Conservation (phyloP, 1,284 basidiomycete species). For the Moesziomyces parantarcticus region DNA sequence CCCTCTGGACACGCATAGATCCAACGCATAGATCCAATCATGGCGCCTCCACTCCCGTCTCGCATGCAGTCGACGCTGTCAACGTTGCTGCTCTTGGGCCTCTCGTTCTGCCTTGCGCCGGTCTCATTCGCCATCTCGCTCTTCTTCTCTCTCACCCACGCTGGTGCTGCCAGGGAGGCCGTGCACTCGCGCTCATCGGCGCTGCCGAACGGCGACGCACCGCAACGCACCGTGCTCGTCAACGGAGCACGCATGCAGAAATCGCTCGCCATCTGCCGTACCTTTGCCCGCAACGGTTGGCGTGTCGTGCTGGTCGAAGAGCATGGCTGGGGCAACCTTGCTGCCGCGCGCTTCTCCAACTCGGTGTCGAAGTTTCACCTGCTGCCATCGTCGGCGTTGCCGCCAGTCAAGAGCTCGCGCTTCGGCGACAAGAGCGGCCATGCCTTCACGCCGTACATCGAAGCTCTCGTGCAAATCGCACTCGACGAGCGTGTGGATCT, state of each 20-base stretch:
- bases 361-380: conserved; percentile 57
- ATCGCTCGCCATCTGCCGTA: conserved; percentile 68
- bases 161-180: conserved; percentile 2
- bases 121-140: conserved; percentile 25
- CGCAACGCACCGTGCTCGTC: conserved; percentile 66
- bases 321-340: conserved; percentile 68
- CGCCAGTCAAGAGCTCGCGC: conserved; percentile 2
- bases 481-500: conserved; percentile 63
- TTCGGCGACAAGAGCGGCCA: conserved; percentile 7
- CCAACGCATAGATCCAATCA: conserved; percentile 3
- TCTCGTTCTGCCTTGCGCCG: conserved; percentile 30
- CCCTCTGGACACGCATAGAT: not conserved
- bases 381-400: conserved; percentile 33
- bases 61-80: conserved; percentile 47
- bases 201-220: conserved; percentile 2
- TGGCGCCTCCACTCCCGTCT: conserved; percentile 34
- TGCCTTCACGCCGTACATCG: conserved; percentile 57
- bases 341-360: conserved; percentile 68
- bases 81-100: conserved; percentile 29
- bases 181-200: not conserved
- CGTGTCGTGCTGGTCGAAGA: conserved; percentile 70
- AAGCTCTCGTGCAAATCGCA: conserved; percentile 64
- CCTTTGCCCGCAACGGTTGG: conserved; percentile 69
- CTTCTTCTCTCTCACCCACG: conserved; percentile 39
- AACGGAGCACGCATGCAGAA: conserved; percentile 70